phyloP scores from a whole-genome alignment of 2,329 filamentous ascomycete genomes.

The Lecanoromycetidae sp. region DNA sequence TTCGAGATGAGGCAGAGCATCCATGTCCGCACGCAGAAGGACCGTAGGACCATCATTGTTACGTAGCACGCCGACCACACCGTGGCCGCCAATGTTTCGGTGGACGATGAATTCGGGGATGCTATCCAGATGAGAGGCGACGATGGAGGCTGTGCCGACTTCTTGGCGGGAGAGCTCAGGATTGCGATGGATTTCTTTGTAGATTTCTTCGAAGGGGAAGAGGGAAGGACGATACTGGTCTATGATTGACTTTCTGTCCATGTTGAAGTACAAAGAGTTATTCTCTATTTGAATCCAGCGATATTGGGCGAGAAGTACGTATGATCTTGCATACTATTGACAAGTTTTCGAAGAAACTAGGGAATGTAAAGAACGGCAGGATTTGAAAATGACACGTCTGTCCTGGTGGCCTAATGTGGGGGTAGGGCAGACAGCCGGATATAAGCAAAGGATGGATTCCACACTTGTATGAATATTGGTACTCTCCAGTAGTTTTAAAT shows the following conservation, averaged over 20 bases:
- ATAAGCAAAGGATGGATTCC: too few relatives aligned
- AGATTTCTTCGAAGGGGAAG: conserved; percentile 16
- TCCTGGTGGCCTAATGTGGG: too few relatives aligned
- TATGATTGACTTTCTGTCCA: not conserved
- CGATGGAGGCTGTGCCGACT: conserved; percentile 14
- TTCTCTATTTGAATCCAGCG: too few relatives aligned
- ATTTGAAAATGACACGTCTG: too few relatives aligned
- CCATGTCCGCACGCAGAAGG: conserved; percentile 50
- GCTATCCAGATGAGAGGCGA: conserved; percentile 16
- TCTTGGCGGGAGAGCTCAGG: conserved; percentile 20
- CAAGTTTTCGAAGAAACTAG: too few relatives aligned
- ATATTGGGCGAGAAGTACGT: too few relatives aligned
- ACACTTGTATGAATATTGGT: too few relatives aligned
- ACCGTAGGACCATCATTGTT: conserved; percentile 43
- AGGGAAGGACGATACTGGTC: conserved; percentile 8
- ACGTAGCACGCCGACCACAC: conserved; percentile 43
- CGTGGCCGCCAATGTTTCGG: conserved; percentile 45
- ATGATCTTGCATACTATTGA: too few relatives aligned
- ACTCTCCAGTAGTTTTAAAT: too few relatives aligned
- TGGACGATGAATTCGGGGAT: conserved; percentile 33
- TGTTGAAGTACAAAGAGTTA: too few relatives aligned
- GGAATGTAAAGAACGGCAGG: too few relatives aligned
- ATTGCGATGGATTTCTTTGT: conserved; percentile 20
- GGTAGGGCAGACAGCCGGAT: too few relatives aligned
- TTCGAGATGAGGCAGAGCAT: conserved; percentile 48